These are phyloP conservation scores for Perkinsela sp. DNA, from an alignment of 208 protist species.

Conservation along the genomic window DNA sequence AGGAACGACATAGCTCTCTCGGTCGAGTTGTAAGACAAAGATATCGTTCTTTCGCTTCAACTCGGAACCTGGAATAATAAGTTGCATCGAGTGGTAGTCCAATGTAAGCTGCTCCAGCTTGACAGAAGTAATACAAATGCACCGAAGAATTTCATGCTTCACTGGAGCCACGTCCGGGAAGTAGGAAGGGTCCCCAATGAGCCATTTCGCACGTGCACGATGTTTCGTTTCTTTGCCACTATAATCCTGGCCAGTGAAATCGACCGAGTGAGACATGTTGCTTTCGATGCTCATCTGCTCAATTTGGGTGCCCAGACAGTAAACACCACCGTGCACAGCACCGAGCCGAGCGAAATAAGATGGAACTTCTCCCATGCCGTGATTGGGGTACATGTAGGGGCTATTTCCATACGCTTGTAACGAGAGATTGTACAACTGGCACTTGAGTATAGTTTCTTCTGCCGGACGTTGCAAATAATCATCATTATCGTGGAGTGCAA, in stretches of 20 bases:
- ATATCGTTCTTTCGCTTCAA: slow-evolving; percentile 79
- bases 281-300: slow-evolving; percentile 81
- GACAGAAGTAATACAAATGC: slow-evolving; percentile 86
- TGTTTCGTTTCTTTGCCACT: slow-evolving; percentile 15
- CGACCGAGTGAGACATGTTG: slow-evolving; percentile 73
- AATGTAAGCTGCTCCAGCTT: slow-evolving; percentile 45
- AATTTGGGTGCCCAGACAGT: slow-evolving; percentile 92
- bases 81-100: slow-evolving; percentile 62
- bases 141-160: slow-evolving; percentile 75
- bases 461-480: slow-evolving; percentile 76
- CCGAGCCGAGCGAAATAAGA: slow-evolving; percentile 84
- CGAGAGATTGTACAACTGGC: slow-evolving; percentile 85
- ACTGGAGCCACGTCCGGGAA: slow-evolving; percentile 79
- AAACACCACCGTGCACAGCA: slow-evolving; percentile 84
- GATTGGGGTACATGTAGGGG: slow-evolving; percentile 97
- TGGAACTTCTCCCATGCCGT: slow-evolving; percentile 95
- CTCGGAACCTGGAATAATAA: slow-evolving; percentile 90
- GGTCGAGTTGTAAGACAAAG: slow-evolving; percentile 80
- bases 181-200: slow-evolving; percentile 95
- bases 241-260: slow-evolving; percentile 29
- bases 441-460: slow-evolving; percentile 61
- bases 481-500: slow-evolving; percentile 56
- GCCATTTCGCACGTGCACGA: slow-evolving; percentile 59
- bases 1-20: slow-evolving; percentile 75
- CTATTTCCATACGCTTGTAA: slow-evolving; percentile 73